phyloP scores from a whole-genome alignment of 306 rosid species.

The Calophaca sinica region DNA sequence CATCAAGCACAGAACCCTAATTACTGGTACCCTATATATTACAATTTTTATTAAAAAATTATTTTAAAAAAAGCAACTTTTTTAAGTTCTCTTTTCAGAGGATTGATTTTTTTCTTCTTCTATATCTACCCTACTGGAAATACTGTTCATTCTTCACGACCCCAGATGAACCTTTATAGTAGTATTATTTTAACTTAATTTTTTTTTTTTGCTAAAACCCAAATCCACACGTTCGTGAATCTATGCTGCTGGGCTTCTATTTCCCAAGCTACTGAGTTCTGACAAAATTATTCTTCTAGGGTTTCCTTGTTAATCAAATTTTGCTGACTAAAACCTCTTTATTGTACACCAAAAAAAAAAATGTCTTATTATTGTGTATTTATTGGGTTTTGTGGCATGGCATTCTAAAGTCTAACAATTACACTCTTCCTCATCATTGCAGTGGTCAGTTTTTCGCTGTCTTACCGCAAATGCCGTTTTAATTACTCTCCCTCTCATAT shows the following conservation, averaged over 20 bases:
- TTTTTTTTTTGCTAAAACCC: neutral
- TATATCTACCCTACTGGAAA: neutral
- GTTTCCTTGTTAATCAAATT: slow-evolving; percentile 46
- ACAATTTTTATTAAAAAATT: neutral
- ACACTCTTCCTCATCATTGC: slow-evolving; percentile 45
- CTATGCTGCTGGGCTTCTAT: slow-evolving; percentile 1
- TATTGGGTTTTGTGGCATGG: slow-evolving; percentile 38
- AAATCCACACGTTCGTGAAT: slow-evolving; percentile 43
- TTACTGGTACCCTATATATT: slow-evolving; percentile 38
- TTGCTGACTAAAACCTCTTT: slow-evolving; percentile 16
- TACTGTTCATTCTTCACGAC: slow-evolving; percentile 28
- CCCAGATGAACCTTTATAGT: slow-evolving; percentile 10
- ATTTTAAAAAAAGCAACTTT: neutral
- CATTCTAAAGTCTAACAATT: slow-evolving; percentile 28
- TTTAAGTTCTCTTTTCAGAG: slow-evolving; percentile 1
- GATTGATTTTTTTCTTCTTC: slow-evolving; percentile 3
- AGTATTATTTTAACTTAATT: too few relatives aligned
- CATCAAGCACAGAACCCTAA: slow-evolving; percentile 65
- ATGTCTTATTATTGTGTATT: too few relatives aligned
- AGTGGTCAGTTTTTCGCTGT: slow-evolving; percentile 18
- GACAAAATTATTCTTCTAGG: slow-evolving; percentile 57
- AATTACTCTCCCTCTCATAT: neutral
- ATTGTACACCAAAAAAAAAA: too few relatives aligned
- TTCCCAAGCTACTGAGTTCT: slow-evolving; percentile 49
- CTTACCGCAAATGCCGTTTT: slow-evolving; percentile 19